Evolutionary conservation across 176 grass and related monocot species (phyloP), one percentile per base, ranked within the genome.

Genomic region (Carex kokanica): DNA sequence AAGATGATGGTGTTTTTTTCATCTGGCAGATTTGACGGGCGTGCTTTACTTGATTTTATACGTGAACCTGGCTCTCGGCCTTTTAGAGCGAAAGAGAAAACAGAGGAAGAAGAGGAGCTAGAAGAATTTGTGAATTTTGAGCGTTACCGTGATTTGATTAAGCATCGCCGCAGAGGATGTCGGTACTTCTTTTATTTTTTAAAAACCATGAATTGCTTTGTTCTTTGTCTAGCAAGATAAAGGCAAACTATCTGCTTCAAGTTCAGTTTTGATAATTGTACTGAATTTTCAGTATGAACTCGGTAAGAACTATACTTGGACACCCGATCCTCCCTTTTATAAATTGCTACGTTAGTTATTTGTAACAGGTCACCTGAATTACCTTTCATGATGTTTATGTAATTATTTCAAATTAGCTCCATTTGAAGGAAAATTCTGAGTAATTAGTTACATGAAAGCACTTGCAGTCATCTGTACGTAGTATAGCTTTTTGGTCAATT

Each of bases 101-200:
- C 93, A 58, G 97, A 95, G 73, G 97, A 99, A 85, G 93, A 93
- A 61, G 92, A 99, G 85, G 97, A 96, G 70, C 83, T 99, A 86
- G 97, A 95, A 74, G 93, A 99, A 84, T 95, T 99, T 99, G 97
- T 96, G 93, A 99, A 91, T 95, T 99, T 99, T 90, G 97, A 99
- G 89, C 91, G 97, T 92, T 99, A 95, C 61, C 89, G 93, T 80
- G 97, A 99, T 95, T 93, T 99, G 89, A 99, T 99, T 99, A 99
- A 99, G 91, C 93, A 93, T 88, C 97, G 86, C 17, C 91, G 88
- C 75, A 99, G 97, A 99, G 97, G 97, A 99, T 99, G 97, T 99
- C 85, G 91, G 97, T 99, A 99, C 84, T 88, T 89, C 90, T 95
- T 93, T 89, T 81, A 75, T 93, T 94, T 95, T 86, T 66, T 51